These are phyloP conservation scores for Podila verticillata DNA, from an alignment of 192 early-diverging fungal species.

Conservation along the genomic window DNA sequence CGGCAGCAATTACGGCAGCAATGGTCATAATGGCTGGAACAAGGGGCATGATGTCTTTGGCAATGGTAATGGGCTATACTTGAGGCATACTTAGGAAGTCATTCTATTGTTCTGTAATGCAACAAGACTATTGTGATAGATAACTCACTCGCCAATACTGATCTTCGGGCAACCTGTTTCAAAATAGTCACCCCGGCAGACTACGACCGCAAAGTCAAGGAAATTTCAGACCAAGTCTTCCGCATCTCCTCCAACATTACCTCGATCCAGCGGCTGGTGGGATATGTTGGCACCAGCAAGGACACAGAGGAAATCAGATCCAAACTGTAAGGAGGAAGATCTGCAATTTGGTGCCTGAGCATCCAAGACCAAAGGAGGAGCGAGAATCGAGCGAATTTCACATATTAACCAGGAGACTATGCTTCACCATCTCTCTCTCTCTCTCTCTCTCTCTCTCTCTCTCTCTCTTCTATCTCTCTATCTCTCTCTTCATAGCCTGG, in stretches of 20 bases:
- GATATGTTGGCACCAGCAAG: conserved; percentile 75
- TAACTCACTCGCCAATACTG: not conserved
- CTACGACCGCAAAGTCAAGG: conserved; percentile 45
- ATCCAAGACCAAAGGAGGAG: not conserved
- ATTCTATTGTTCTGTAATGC: too few relatives aligned
- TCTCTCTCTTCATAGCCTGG: conserved; percentile 56
- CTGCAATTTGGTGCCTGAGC: too few relatives aligned
- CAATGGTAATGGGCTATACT: not conserved
- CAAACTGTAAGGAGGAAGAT: conserved; percentile 66
- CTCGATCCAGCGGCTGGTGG: conserved; percentile 82
- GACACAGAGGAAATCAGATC: conserved; percentile 84
- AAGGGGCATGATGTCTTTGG: not conserved
- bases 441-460: not conserved
- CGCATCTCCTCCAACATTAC: conserved; percentile 88
- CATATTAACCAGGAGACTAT: too few relatives aligned
- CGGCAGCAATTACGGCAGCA: not conserved
- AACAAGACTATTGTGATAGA: too few relatives aligned
- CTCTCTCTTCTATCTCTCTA: not conserved
- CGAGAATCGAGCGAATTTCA: too few relatives aligned
- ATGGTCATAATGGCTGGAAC: not conserved
- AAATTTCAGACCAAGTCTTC: conserved; percentile 87
- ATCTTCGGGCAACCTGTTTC: not conserved
- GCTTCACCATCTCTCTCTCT: too few relatives aligned
- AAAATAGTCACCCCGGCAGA: conserved; percentile 14
- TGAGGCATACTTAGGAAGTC: too few relatives aligned